Evolutionary conservation across 805 yeast species (phyloP), one percentile per base, ranked within the genome.

Genomic region (Nakazawaea pomicola): DNA sequence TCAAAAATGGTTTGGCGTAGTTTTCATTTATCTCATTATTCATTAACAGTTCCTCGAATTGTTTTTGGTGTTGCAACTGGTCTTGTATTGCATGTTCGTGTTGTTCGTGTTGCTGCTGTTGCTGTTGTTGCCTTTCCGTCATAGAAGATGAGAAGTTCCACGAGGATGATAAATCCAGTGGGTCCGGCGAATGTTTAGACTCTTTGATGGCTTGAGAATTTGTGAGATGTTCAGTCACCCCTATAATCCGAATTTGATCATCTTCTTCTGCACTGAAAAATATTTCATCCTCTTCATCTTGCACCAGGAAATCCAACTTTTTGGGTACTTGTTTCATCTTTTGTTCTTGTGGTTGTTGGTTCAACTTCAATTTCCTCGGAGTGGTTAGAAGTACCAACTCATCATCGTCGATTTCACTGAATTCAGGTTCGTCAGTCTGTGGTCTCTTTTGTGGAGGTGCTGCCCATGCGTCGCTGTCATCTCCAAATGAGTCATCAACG

Each of bases 401-500:
- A 16, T 36, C 40, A 28, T 36, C 40, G 12, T 36, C 40, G 15
- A 36, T 36, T 19, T 20, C 40, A 14, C 12, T 29, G 30, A 20
- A 20, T 12, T 20, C 25, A 20, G n/a, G n/a, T n/a, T 17, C 20
- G 4, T 31, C 15, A 3, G 20, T 31, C 7, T 11, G n/a, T 4
- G 12, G 9, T 19, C 4, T 16, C 17, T 20, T 23, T 17, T n/a
- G n/a, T n/a, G n/a, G n/a, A n/a, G n/a, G n/a, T n/a, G n/a, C n/a
- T n/a, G 11, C 36, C 36, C 36, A 33, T 12, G 20, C 9, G n/a
- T 15, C 34, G 29, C 6, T 30, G n/a, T 23, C 36, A 21, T 38
- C 41, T 12, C 28, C 41, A 31, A 38, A 38, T 1, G 41, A 38
- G 14, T 38, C 41, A 24, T 38, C 36, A 23, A 30, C 33, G 7